These are phyloP conservation scores for Ploettnerulaceae sp. DNA, from an alignment of 2,329 filamentous ascomycete species.

Conservation along the genomic window DNA sequence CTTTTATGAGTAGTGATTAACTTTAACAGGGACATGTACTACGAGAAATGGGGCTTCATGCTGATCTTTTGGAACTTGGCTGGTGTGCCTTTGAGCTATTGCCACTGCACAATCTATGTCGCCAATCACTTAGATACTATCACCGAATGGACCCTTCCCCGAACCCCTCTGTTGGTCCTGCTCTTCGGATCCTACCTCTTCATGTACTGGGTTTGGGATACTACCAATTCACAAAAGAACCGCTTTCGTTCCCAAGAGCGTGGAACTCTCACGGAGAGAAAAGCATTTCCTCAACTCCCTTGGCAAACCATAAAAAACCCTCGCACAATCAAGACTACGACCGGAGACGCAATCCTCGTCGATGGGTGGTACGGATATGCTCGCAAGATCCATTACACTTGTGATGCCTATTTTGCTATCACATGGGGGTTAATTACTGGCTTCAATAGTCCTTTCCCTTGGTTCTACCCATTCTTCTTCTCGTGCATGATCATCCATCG, in stretches of 20 bases:
- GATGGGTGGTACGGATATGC: slow-evolving; percentile 84
- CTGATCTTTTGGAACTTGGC: slow-evolving; percentile 97
- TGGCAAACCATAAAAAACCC: slow-evolving; percentile 82
- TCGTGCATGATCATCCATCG: slow-evolving; percentile 74
- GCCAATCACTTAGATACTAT: slow-evolving; percentile 68
- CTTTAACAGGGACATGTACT: slow-evolving; percentile 77
- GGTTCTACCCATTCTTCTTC: slow-evolving; percentile 87
- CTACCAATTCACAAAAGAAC: slow-evolving; percentile 90
- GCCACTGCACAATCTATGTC: slow-evolving; percentile 87
- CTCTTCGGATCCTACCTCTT: slow-evolving; percentile 72
- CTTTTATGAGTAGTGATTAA: slow-evolving; percentile 1
- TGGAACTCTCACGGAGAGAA: slow-evolving; percentile 64
- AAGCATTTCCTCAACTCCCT: slow-evolving; percentile 84
- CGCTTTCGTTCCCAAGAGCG: slow-evolving; percentile 78
- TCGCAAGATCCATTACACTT: slow-evolving; percentile 77
- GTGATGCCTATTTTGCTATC: slow-evolving; percentile 72
- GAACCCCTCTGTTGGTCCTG: slow-evolving; percentile 57
- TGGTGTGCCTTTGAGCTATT: slow-evolving; percentile 86
- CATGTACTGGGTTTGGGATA: slow-evolving; percentile 90
- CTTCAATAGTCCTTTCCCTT: slow-evolving; percentile 76
- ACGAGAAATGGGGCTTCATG: slow-evolving; percentile 97
- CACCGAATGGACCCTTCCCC: slow-evolving; percentile 71
- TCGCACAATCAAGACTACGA: slow-evolving; percentile 66
- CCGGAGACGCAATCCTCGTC: slow-evolving; percentile 71
- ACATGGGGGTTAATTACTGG: slow-evolving; percentile 79